phyloP scores from a whole-genome alignment of 495 filamentous ascomycete genomes.

The Penicillium angulare region DNA sequence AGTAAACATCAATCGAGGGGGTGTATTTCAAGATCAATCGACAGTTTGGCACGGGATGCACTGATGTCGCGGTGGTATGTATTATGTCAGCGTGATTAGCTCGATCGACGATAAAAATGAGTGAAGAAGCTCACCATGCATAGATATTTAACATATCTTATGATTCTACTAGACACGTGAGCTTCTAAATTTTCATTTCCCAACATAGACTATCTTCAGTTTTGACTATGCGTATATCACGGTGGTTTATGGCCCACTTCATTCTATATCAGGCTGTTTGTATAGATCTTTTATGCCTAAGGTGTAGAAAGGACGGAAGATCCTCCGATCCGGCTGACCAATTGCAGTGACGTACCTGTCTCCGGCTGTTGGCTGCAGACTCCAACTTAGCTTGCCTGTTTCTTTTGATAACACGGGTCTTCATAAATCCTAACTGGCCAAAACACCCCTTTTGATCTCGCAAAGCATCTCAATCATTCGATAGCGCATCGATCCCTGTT shows the following conservation, averaged over 20 bases:
- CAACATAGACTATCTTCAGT: no score
- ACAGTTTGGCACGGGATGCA: conserved; percentile 6
- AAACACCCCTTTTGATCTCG: neutral
- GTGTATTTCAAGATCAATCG: neutral
- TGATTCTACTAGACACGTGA: no score
- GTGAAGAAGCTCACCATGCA: neutral
- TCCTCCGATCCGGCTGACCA: conserved; percentile 40
- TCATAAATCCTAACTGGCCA: neutral
- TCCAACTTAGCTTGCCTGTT: conserved; percentile 17
- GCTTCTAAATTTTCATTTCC: no score
- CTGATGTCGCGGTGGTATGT: conserved; percentile 4
- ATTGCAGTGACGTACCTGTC: conserved; percentile 47
- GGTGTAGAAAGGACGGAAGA: conserved; percentile 27
- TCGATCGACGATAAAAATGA: no score
- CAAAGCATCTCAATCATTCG: neutral
- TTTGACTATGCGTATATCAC: no score
- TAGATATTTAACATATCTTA: no score
- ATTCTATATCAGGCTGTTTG: neutral
- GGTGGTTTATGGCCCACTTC: no score
- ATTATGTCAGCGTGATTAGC: conserved; percentile 10
- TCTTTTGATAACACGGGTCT: neutral
- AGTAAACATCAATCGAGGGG: neutral
- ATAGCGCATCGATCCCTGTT: neutral
- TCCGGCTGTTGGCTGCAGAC: conserved; percentile 14
- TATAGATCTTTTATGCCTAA: conserved; percentile 5